Conservation (phyloP, 2,329 filamentous ascomycete genomes). For the Elsinoe australis region DNA sequence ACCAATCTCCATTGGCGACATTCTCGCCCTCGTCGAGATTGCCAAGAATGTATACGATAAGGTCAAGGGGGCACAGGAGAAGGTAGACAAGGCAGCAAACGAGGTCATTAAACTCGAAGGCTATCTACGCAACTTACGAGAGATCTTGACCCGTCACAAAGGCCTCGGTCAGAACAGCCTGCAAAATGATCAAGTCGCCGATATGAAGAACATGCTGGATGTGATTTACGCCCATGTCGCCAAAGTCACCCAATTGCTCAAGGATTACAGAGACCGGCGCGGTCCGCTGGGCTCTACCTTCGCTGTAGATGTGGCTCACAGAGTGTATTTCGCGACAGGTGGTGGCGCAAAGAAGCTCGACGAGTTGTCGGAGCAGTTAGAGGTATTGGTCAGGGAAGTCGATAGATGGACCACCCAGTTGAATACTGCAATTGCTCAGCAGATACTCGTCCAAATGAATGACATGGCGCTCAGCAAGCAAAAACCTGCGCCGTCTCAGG, state of each 20-base stretch:
- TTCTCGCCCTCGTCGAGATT: not conserved
- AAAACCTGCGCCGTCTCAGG: no score
- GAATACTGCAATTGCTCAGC: constrained; percentile 1
- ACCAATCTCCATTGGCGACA: not conserved
- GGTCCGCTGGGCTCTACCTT: not conserved
- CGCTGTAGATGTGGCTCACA: not conserved
- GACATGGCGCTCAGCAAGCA: no score
- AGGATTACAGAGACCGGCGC: not conserved
- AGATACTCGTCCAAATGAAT: not conserved
- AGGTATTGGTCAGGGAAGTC: not conserved
- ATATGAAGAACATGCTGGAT: not conserved
- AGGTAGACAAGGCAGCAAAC: not conserved
- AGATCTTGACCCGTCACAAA: not conserved
- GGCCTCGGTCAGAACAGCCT: not conserved
- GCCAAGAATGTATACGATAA: not conserved
- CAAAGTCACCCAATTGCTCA: not conserved
- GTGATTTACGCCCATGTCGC: not conserved
- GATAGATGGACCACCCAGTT: not conserved
- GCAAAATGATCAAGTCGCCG: constrained; percentile 1
- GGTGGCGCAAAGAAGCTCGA: constrained; percentile 7
- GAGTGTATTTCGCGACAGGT: not conserved
- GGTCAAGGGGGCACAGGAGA: not conserved
- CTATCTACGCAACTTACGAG: not conserved
- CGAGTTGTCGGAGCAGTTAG: not conserved
- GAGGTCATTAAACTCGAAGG: not conserved